These are phyloP conservation scores for Fonsecaea monophora DNA, from an alignment of 2,329 filamentous ascomycete species.

Conservation along the genomic window DNA sequence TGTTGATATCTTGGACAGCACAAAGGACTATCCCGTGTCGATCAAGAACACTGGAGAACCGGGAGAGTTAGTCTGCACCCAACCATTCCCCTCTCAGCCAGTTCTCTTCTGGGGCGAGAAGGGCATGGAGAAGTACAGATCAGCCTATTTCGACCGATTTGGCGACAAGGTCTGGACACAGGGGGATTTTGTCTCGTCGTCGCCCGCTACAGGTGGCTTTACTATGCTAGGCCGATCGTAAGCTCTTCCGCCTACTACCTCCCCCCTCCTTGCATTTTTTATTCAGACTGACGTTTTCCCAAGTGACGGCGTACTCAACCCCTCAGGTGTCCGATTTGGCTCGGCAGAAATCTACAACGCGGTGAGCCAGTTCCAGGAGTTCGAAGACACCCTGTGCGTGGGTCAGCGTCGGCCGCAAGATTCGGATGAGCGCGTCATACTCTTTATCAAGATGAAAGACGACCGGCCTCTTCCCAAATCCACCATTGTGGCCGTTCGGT, in stretches of 20 bases:
- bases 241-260: background rate
- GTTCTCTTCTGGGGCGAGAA: conserved; percentile 11
- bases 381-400: conserved; percentile 21
- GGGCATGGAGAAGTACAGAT: background rate
- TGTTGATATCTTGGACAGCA: conserved; percentile 14
- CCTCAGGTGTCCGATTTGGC: conserved; percentile 86
- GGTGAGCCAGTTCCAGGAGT: conserved; percentile 9
- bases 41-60: conserved; percentile 1
- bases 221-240: conserved; percentile 22
- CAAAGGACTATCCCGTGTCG: background rate
- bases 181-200: conserved; percentile 60
- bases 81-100: background rate
- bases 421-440: conserved; percentile 21
- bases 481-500: conserved; percentile 57
- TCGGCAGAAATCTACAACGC: conserved; percentile 90
- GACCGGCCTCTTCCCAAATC: conserved; percentile 41
- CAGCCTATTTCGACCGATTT: conserved; percentile 7
- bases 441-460: conserved; percentile 26
- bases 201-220: conserved; percentile 13
- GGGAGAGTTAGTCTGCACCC: conserved; percentile 4
- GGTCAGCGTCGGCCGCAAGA: conserved; percentile 23
- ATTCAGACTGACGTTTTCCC: background rate
- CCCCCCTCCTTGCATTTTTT: background rate
- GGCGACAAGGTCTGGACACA: conserved; percentile 59
- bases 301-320: conserved; percentile 65